Percentiles rank a stretch among this genome's conserved stretches.
These are phyloP conservation scores for Lodderomyces margitis DNA, from an alignment of 1,139 yeast genomes.

Conservation along the genomic window DNA sequence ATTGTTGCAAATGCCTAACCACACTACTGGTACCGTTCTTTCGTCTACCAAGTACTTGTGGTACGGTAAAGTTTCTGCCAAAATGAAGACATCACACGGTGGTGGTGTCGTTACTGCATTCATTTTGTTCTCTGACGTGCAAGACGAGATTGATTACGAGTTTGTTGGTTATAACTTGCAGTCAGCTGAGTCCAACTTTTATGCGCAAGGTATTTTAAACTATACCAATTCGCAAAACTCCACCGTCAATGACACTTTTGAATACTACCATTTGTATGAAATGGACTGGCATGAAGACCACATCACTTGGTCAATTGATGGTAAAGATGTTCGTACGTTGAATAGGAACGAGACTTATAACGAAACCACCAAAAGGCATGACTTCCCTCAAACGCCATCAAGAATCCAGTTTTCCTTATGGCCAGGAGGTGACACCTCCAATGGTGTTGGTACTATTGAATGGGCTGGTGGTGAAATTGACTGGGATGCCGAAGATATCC, in stretches of 20 bases:
- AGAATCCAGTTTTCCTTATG: slow-evolving; percentile 70
- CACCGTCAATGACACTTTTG: slow-evolving; percentile 53
- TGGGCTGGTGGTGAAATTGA: slow-evolving; percentile 94
- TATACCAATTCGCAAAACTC: slow-evolving; percentile 57
- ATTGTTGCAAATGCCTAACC: slow-evolving; percentile 72
- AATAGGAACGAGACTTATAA: slow-evolving; percentile 67
- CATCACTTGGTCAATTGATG: slow-evolving; percentile 75
- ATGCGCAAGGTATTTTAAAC: slow-evolving; percentile 70
- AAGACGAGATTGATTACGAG: slow-evolving; percentile 90
- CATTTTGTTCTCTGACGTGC: slow-evolving; percentile 78
- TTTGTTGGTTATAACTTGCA: slow-evolving; percentile 72
- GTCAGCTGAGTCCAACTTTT: slow-evolving; percentile 72
- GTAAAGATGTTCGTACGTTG: slow-evolving; percentile 64
- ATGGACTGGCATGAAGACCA: slow-evolving; percentile 81
- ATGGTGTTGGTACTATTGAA: slow-evolving; percentile 72
- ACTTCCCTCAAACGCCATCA: slow-evolving; percentile 89
- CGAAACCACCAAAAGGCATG: slow-evolving; percentile 53
- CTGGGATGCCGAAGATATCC: slow-evolving; percentile 77
- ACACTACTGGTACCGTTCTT: slow-evolving; percentile 76
- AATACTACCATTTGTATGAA: slow-evolving; percentile 71
- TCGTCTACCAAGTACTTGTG: slow-evolving; percentile 79
- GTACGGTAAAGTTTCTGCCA: slow-evolving; percentile 80
- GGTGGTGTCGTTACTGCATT: slow-evolving; percentile 86
- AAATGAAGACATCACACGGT: slow-evolving; percentile 69
- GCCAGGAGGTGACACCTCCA: slow-evolving; percentile 81